Percentiles rank a stretch among this genome's conserved stretches.
These are phyloP conservation scores for Emericellopsis atlantica DNA, from an alignment of 2,329 filamentous ascomycete species.

Conservation along the genomic window DNA sequence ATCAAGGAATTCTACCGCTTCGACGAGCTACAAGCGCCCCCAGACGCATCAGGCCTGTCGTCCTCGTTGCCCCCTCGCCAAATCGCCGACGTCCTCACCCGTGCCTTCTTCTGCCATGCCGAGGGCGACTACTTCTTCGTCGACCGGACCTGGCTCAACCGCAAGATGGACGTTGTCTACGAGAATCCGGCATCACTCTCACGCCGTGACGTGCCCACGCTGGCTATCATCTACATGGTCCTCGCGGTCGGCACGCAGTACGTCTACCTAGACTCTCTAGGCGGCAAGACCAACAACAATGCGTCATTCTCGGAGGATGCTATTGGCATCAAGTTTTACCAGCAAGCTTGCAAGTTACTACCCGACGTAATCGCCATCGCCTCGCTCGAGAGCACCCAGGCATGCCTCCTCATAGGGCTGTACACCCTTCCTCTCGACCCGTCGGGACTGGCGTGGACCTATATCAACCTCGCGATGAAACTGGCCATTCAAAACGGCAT, in stretches of 20 bases:
- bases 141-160: slow-evolving; percentile 27
- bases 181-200: slow-evolving; percentile 21
- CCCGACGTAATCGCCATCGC: slow-evolving; percentile 43
- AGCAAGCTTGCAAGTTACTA: slow-evolving; percentile 38
- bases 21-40: slow-evolving; percentile 28
- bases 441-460: slow-evolving; percentile 42
- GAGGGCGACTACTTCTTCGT: slow-evolving; percentile 36
- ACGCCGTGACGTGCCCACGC: slow-evolving; percentile 24
- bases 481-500: slow-evolving; percentile 48
- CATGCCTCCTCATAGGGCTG: slow-evolving; percentile 40
- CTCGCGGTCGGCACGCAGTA: slow-evolving; percentile 38
- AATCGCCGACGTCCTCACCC: slow-evolving; percentile 31
- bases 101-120: slow-evolving; percentile 33
- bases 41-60: slow-evolving; percentile 8
- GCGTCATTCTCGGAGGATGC: slow-evolving; percentile 32
- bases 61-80: slow-evolving; percentile 27
- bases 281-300: slow-evolving; percentile 7
- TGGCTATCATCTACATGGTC: slow-evolving; percentile 32
- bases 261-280: slow-evolving; percentile 27
- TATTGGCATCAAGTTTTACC: slow-evolving; percentile 42
- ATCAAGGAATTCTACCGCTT: slow-evolving; percentile 30
- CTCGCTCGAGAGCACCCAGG: slow-evolving; percentile 44
- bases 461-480: slow-evolving; percentile 41
- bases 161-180: slow-evolving; percentile 27
- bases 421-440: slow-evolving; percentile 43